Evolutionary conservation across 768 basidiomycete species (phyloP), one percentile per base, ranked within the genome.

Genomic region (Lactarius deliciosus): DNA sequence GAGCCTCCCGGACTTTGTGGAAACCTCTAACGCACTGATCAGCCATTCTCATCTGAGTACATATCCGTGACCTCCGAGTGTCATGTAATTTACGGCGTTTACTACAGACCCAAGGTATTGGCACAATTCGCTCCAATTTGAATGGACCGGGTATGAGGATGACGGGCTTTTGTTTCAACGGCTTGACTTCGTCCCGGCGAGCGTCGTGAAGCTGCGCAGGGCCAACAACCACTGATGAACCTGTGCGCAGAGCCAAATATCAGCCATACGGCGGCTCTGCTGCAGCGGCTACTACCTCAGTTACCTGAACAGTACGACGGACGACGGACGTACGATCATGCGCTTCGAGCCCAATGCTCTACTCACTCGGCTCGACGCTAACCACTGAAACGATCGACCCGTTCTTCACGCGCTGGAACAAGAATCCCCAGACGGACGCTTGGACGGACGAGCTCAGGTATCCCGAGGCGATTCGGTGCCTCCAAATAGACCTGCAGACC

Each of bases 291-390:
- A 81, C 96, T 95, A 94, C 81, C 86, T 2, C 88, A 91, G 69
- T 95, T 92, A 75, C 83, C 96, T 45, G 84, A 85, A 59, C 91
- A 96, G 71, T 98, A 98, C 77, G 96, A 97, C 71, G 0, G 94
- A 96, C 76, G 91, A 95, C 67, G 90, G 87, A 0, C 78, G 79
- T 25, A 75, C 83, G 1, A 77, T 96, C 50, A 94, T 93, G 0
- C 88, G 89, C 68, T 79, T 96, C 64, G 97, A 98, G 76, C 81
- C 97, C 38, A 92, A 95, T 98, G 91, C 88, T 99, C 53, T 97
- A 98, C 78, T 96, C 95, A 95, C 7, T 97, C 95, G 4, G 95
- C 7, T 97, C 95, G 4, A 98, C 96, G 0, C 84, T 98, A 58
- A 91, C 90, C 7, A 77, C 76, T 0, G 80, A 86, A 54, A 98